Percentiles rank a stretch among this genome's conserved stretches.
phyloP scores from a whole-genome alignment of 2,329 filamentous ascomycete species.

The Tolypocladium tropicale region DNA sequence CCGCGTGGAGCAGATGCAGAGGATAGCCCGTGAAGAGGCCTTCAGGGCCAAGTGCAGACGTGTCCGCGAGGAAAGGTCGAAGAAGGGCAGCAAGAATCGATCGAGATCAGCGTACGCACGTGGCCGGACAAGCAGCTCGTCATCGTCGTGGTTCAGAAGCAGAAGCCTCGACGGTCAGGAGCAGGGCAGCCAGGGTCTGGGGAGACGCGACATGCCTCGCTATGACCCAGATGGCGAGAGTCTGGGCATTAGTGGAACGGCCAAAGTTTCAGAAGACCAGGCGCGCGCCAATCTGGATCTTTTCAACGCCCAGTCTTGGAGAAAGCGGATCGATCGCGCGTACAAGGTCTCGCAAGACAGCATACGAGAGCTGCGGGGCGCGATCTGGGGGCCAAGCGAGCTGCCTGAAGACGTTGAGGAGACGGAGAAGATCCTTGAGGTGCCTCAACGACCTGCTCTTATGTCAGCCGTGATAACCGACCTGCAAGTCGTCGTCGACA shows the following conservation, averaged over 20 bases:
- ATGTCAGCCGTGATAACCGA: constrained; percentile 76
- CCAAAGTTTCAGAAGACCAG: constrained; percentile 64
- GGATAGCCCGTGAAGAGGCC: constrained; percentile 80
- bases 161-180: constrained; percentile 41
- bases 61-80: constrained; percentile 60
- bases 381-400: constrained; percentile 76
- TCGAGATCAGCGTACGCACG: constrained; percentile 41
- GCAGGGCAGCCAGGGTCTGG: constrained; percentile 17
- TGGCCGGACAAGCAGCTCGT: constrained; percentile 19
- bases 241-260: constrained; percentile 55
- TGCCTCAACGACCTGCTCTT: constrained; percentile 75
- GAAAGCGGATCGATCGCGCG: constrained; percentile 72
- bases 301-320: constrained; percentile 88
- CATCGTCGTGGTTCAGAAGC: constrained; percentile 35
- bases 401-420: constrained; percentile 74
- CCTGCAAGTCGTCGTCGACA: constrained; percentile 76
- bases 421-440: constrained; percentile 72
- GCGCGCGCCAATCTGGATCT: constrained; percentile 65
- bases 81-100: constrained; percentile 42
- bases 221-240: constrained; percentile 72
- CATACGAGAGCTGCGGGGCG: constrained; percentile 67
- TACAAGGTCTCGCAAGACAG: constrained; percentile 58
- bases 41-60: constrained; percentile 82
- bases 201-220: constrained; percentile 37
- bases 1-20: constrained; percentile 78